Conservation (phyloP, 2,329 filamentous ascomycete genomes). For the Trichoderma polysporum region DNA sequence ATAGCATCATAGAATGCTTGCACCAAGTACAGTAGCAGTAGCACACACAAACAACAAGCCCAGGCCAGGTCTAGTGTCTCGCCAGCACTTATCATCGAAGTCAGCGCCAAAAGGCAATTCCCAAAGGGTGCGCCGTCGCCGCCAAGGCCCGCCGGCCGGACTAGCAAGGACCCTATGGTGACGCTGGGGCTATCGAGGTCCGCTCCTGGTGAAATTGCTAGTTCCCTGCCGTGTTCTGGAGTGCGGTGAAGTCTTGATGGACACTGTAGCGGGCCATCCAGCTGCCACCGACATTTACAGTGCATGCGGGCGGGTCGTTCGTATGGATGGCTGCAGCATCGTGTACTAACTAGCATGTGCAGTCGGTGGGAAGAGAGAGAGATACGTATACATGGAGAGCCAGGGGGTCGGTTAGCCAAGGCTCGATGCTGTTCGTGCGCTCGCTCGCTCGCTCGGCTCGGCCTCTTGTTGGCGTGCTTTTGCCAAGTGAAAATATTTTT, state of each 20-base stretch:
- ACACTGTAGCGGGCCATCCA: conserved; percentile 1
- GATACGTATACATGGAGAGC: background rate
- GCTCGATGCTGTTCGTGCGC: background rate
- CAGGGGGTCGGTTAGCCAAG: background rate
- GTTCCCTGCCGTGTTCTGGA: background rate
- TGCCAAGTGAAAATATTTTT: background rate
- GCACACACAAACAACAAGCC: no score
- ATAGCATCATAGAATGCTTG: background rate
- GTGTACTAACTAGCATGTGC: background rate
- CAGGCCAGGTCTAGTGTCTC: background rate
- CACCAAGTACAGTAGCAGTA: background rate
- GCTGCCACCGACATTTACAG: conserved; percentile 10
- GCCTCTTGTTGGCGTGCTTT: background rate
- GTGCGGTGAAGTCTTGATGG: conserved; percentile 9
- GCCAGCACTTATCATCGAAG: background rate
- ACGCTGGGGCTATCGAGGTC: background rate
- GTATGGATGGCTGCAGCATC: background rate
- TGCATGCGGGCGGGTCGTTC: background rate
- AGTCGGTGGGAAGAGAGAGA: background rate
- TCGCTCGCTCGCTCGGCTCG: conserved; percentile 4
- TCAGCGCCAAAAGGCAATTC: conserved; percentile 14
- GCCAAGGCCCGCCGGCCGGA: conserved; percentile 22
- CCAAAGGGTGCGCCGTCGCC: conserved; percentile 20
- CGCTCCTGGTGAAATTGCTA: conserved; percentile 14
- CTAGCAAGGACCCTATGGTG: conserved; percentile 15